Evolutionary conservation across 208 protist genomes (phyloP), one percentile per base, ranked within the genome.

Genomic region (Wallacemonas sp.): DNA sequence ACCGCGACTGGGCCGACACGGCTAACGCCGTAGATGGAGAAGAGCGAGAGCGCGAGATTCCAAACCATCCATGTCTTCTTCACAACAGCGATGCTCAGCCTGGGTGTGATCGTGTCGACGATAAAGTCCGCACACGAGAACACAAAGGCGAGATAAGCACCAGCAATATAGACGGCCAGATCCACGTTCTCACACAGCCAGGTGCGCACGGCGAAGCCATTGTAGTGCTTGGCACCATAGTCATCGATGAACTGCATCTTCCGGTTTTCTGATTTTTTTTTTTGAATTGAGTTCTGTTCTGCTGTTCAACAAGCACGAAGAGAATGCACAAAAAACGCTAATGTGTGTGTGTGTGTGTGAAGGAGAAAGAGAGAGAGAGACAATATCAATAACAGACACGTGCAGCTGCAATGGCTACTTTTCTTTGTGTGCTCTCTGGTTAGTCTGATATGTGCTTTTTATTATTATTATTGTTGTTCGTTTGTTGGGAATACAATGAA

Each of bases 31-130:
- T 81, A 78, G 31, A 91, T 66, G 22, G 90, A 96, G 67, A 96
- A 97, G 41, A 86, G 70, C 5, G 86, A 82, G 31, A 97, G 80
- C 11, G 75, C 46, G 5, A 92, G 51, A 64, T 97, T 97, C 92
- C 94, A 97, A 9, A 91, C 2, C 51, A 82, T 87, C 80, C 80
- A 86, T 28, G 54, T 19, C 67, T 74, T 80, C 66, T 82, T 82
- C 44, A 87, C 81, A 54, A 88, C 47, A 14, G 58, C 30, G 6
- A 82, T 30, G 21, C 81, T 69, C 9, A 86, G 76, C 26, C 90
- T 84, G 19, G 79, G 60, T 9, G 80, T 47, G 24, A 78, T 65
- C 14, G 81, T 46, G 44, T 79, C 42, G 34, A 81, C 36, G 47
- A 88, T 66, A 28, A 79, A 22, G 36, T 58, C 24, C 0, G 82